Evolutionary conservation across 192 early-diverging fungal species (phyloP), one percentile per base, ranked within the genome.

Genomic region (Gigaspora rosea): DNA sequence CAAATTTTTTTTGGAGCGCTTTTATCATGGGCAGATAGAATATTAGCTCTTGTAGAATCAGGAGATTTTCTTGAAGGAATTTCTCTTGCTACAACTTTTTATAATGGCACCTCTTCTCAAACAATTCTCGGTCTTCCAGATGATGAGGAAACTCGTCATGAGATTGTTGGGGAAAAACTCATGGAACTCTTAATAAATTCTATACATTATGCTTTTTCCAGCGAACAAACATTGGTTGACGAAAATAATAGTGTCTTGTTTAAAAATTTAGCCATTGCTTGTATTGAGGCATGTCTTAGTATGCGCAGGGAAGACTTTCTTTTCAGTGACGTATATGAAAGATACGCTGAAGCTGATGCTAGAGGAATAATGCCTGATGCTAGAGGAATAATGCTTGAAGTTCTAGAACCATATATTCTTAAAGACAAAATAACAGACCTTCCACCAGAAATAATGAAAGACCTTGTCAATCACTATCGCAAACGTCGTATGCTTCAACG

Each of bases 81-180:
- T 71, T 78, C 84, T 10, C 73, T 90, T 48, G 87, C 88, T 5
- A 90, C 88, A 27, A 67, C 80, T 5, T 90, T 90, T 64, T 90
- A 90, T 64, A 85, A 81, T 69, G 87, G 87, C 35, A 87, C 84
- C 50, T 85, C 85, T 6, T 83, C 84, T 12, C 86, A 90, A 52
- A 86, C 86, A 16, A 86, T 92, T 46, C 83, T 88, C 50, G 86
- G 91, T 59, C 57, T 91, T 32, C 87, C 88, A 4, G 84, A 88
- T 56, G 82, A 86, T 58, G 86, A 91, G 80, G 74, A 80, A 35
- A 78, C 79, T 27, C 80, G 88, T 0, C 86, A 88, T 52, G 71
- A 82, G 51, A 33, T 88, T 47, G 87, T 90, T 2, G 85, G 88
- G 4, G 86, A 88, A 59, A 83, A 86, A 63, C 78, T 90, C 18